A percentile compares a stretch with the other conserved stretches of the same genome.
These are phyloP conservation scores for Garcia nutans DNA, from an alignment of 345 rosid species.

Conservation along the genomic window DNA sequence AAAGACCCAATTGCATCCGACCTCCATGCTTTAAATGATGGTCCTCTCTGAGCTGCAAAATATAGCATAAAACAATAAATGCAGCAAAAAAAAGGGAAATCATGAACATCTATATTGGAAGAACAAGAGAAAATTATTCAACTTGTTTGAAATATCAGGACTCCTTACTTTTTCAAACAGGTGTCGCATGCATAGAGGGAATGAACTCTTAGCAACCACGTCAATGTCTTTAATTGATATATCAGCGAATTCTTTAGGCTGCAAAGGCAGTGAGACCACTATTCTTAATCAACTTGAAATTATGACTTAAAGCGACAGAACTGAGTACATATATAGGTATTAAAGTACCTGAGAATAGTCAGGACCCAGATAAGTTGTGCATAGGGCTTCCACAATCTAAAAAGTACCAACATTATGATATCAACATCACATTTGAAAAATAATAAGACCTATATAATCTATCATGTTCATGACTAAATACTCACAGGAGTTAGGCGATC, in stretches of 20 bases:
- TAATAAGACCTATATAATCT: constrained; percentile 1
- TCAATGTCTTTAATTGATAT: constrained; percentile 81
- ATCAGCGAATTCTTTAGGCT: constrained; percentile 71
- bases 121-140: not conserved
- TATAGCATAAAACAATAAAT: constrained; percentile 9
- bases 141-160: constrained; percentile 3
- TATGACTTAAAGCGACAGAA: not conserved
- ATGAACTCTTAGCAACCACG: constrained; percentile 68
- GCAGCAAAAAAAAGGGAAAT: not conserved
- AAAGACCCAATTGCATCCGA: constrained; percentile 96
- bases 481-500: constrained; percentile 90
- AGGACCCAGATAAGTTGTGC: constrained; percentile 79
- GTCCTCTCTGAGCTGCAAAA: constrained; percentile 78
- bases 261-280: constrained; percentile 28
- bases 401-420: constrained; percentile 10
- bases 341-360: constrained; percentile 77
- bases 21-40: constrained; percentile 97
- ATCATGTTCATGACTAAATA: constrained; percentile 19
- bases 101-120: not conserved
- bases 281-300: constrained; percentile 12
- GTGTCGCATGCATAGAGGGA: constrained; percentile 92
- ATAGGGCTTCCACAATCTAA: constrained; percentile 81
- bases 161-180: constrained; percentile 74
- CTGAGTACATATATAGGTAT: constrained; percentile 7
- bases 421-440: constrained; percentile 14